A percentile compares a stretch with the other conserved stretches of the same genome.
phyloP scores from a whole-genome alignment of 257 asterid species.

The Solanum pennellii region DNA sequence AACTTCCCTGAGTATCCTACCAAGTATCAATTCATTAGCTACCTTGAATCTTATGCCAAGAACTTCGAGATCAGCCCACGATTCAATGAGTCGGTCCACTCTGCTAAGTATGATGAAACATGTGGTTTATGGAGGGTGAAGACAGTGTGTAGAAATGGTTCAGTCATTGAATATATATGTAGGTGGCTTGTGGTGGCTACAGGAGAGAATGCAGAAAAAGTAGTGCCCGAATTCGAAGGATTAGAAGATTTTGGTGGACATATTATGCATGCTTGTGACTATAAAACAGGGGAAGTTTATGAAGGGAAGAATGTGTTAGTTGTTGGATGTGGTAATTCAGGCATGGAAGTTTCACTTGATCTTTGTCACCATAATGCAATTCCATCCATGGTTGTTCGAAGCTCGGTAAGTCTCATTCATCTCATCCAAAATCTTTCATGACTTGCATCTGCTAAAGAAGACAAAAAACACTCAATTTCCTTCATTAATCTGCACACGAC shows the following conservation, averaged over 20 bases:
- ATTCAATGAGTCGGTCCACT: conserved; percentile 51
- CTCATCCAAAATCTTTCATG: neutral
- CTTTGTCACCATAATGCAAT: conserved; percentile 58
- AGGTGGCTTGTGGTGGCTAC: conserved; percentile 88
- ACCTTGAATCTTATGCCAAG: conserved; percentile 54
- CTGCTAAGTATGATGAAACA: conserved; percentile 50
- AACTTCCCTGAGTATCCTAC: conserved; percentile 68
- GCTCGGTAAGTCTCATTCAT: conserved; percentile 37
- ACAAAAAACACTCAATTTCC: neutral
- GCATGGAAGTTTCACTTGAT: conserved; percentile 91
- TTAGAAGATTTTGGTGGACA: conserved; percentile 38
- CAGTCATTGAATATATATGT: conserved; percentile 49
- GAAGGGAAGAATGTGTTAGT: conserved; percentile 57
- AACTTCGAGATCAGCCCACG: conserved; percentile 49
- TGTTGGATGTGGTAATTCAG: conserved; percentile 92
- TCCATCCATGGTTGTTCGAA: conserved; percentile 76
- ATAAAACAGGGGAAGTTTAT: conserved; percentile 58
- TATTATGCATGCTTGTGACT: conserved; percentile 73
- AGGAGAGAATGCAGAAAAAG: conserved; percentile 83
- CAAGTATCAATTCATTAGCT: conserved; percentile 57
- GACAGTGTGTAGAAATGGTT: conserved; percentile 10
- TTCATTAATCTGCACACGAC: neutral
- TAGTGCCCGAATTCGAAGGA: conserved; percentile 65
- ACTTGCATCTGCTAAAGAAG: neutral
- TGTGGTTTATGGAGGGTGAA: conserved; percentile 75